Evolutionary conservation across 257 asterid genomes (phyloP), one percentile per base, ranked within the genome.

Genomic region (Penstemon newberryi): DNA sequence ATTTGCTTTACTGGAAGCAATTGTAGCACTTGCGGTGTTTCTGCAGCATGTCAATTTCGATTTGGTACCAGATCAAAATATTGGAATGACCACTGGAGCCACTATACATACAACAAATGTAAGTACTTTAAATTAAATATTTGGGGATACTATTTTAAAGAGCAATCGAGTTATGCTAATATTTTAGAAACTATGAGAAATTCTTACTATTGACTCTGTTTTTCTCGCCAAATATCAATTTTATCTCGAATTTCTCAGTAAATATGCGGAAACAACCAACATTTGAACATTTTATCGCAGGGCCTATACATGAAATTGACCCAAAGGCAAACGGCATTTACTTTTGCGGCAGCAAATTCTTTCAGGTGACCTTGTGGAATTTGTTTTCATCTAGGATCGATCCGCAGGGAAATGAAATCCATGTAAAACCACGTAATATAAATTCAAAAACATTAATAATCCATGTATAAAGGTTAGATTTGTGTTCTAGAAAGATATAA

Each of bases 61-160:
- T 56, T 73, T 93, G 78, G 63, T 90, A 68, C 97, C 97, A 0
- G 87, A 87, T 80, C 99, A 93, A 80, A 87, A 76, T 33, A 93
- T 93, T 57, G 73, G 91, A 78, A 93, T 90, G 97, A 93, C 99
- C 50, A 93, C 97, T 33, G 97, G 97, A 63, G 99, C 99, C 78
- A 93, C 98, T 13, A 93, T 93, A 73, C 98, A 93, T 81, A 93
- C 98, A 3, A 83, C 96, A 60, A 88, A 93, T 52, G 99, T 90
- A 87, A 86, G 33, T 10, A 50, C 43, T 42, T 53, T 41, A 53
- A 41, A 5, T 7, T 57, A 58, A 3, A 13, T 42, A 43, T 61
- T 63, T 55, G 33, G 33, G 33, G 33, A 55, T 12, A 2, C 6
- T 45, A 15, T 36, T 0, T 19, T 11, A 3, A 8, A 52, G 7